phyloP scores from a whole-genome alignment of 2,329 filamentous ascomycete species.

The Talaromyces sp. region DNA sequence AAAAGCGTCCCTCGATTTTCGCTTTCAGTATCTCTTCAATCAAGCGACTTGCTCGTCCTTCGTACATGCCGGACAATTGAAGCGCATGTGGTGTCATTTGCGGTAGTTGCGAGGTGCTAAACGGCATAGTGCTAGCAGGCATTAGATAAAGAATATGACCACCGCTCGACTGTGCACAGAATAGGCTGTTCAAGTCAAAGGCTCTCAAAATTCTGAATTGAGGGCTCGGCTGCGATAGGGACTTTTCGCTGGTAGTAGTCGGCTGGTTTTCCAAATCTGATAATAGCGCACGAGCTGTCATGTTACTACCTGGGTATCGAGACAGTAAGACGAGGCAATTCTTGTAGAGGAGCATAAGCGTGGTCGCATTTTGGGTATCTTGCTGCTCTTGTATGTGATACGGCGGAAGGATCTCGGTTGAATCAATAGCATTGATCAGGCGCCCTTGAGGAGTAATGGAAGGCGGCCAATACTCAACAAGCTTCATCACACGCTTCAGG shows the following conservation, averaged over 20 bases:
- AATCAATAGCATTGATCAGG: constrained; percentile 77
- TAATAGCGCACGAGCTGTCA: constrained; percentile 73
- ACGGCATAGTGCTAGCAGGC: constrained; percentile 30
- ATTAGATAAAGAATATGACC: constrained; percentile 40
- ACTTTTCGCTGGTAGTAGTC: constrained; percentile 45
- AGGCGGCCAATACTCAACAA: constrained; percentile 74
- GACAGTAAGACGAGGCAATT: constrained; percentile 76
- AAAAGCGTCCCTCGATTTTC: constrained; percentile 78
- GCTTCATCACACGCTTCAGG: constrained; percentile 69
- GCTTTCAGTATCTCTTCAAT: constrained; percentile 86
- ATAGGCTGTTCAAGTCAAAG: constrained; percentile 66
- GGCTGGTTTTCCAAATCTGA: constrained; percentile 83
- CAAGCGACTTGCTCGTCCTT: constrained; percentile 72
- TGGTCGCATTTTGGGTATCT: constrained; percentile 50
- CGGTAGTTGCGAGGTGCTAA: constrained; percentile 25
- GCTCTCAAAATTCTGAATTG: constrained; percentile 76
- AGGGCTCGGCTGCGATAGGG: constrained; percentile 30
- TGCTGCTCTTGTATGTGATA: constrained; percentile 54
- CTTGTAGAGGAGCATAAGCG: constrained; percentile 79
- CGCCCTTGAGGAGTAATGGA: constrained; percentile 72
- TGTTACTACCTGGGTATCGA: constrained; percentile 62
- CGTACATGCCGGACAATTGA: constrained; percentile 70
- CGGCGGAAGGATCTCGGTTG: constrained; percentile 72
- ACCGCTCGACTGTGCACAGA: constrained; percentile 57
- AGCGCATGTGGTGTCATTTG: constrained; percentile 62